phyloP scores from a whole-genome alignment of 2,329 filamentous ascomycete genomes.

The Paecilomyces formosus region DNA sequence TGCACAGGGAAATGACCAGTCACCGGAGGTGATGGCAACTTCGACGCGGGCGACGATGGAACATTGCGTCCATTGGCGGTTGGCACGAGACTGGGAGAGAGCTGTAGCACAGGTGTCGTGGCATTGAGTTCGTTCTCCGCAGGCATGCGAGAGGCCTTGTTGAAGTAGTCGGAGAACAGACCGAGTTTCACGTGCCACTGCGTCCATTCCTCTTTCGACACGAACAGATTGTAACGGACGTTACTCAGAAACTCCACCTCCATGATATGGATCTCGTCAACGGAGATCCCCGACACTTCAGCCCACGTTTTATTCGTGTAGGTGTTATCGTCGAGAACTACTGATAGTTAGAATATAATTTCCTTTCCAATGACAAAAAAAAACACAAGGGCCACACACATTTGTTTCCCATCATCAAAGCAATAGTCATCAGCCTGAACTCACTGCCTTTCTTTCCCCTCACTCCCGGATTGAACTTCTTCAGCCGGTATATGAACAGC shows the following conservation, averaged over 20 bases:
- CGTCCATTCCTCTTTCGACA: conserved; percentile 78
- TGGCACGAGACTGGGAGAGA: conserved; percentile 30
- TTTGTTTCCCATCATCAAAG: conserved; percentile 96
- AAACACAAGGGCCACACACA: conserved; percentile 48
- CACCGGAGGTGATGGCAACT: conserved; percentile 33
- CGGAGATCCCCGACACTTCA: conserved; percentile 88
- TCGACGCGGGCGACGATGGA: conserved; percentile 24
- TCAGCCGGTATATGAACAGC: conserved; percentile 87
- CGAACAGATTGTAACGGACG: conserved; percentile 89
- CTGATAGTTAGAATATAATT: neutral
- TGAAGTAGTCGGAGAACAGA: conserved; percentile 76
- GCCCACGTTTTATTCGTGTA: conserved; percentile 99
- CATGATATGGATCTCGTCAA: conserved; percentile 96
- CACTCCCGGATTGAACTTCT: conserved; percentile 80
- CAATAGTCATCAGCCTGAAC: conserved; percentile 84
- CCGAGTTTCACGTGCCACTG: conserved; percentile 78
- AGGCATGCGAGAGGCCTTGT: conserved; percentile 53
- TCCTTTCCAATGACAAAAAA: neutral
- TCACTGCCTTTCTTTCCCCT: conserved; percentile 91
- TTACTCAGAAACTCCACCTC: conserved; percentile 99
- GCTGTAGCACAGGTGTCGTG: conserved; percentile 18
- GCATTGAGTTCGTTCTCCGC: conserved; percentile 27
- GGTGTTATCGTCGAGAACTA: conserved; percentile 93
- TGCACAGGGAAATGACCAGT: conserved; percentile 21
- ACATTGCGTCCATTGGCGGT: conserved; percentile 18